phyloP scores from a whole-genome alignment of 1,284 basidiomycete species.

The Vanrija humicola region DNA sequence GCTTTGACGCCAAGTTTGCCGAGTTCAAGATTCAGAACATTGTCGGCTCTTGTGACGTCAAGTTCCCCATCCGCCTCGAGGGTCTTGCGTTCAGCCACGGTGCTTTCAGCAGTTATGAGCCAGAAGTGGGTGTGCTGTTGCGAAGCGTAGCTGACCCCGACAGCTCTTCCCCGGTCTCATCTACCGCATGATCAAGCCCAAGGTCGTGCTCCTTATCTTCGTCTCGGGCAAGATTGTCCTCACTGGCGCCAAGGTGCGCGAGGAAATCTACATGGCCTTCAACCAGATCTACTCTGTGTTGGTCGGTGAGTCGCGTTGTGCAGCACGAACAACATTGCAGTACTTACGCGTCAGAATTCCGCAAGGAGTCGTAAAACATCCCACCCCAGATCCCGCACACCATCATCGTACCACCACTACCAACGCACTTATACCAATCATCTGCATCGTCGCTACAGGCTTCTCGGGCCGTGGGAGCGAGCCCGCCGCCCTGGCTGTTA shows the following conservation, averaged over 20 bases:
- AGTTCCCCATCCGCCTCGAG: slow-evolving; percentile 98
- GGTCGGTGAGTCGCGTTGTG: slow-evolving; percentile 44
- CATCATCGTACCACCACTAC: neutral
- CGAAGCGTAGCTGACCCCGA: neutral
- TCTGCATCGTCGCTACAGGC: neutral
- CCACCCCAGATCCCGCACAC: neutral
- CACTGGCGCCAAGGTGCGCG: slow-evolving; percentile 98
- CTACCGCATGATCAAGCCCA: slow-evolving; percentile 99
- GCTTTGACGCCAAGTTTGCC: slow-evolving; percentile 98
- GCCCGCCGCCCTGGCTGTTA: neutral
- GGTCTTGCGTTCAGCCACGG: slow-evolving; percentile 98
- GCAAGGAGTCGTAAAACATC: slow-evolving; percentile 35
- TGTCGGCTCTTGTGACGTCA: slow-evolving; percentile 96
- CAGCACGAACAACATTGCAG: neutral
- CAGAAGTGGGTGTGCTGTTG: slow-evolving; percentile 64
- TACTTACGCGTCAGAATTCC: slow-evolving; percentile 28
- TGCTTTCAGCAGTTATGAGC: slow-evolving; percentile 96
- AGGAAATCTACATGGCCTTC: slow-evolving; percentile 99
- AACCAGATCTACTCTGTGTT: slow-evolving; percentile 97
- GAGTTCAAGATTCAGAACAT: slow-evolving; percentile 99
- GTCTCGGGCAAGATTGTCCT: slow-evolving; percentile 99
- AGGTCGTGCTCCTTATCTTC: slow-evolving; percentile 97
- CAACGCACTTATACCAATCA: slow-evolving; percentile 1
- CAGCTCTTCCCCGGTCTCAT: slow-evolving; percentile 98
- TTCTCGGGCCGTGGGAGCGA: neutral